phyloP scores from a whole-genome alignment of 2,329 filamentous ascomycete genomes.

The Piedraia hortae region DNA sequence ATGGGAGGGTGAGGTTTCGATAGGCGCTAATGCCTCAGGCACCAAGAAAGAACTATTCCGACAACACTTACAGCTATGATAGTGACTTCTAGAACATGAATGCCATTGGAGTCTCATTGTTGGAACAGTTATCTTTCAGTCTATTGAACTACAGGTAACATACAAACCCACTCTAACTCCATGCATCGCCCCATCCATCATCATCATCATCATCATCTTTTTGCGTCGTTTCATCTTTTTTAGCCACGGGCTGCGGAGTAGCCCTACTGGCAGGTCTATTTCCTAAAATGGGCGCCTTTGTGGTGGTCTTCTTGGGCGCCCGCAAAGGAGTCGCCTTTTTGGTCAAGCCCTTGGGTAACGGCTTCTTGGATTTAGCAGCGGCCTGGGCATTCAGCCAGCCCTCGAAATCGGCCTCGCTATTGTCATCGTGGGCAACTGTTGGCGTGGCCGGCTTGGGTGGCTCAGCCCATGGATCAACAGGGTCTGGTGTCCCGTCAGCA shows the following conservation, averaged over 20 bases:
- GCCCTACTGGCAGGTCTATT: conserved; percentile 3
- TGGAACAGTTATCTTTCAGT: no score
- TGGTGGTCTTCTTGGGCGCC: conserved; percentile 8
- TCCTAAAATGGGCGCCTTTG: conserved; percentile 2
- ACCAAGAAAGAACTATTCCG: no score
- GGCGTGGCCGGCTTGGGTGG: conserved; percentile 4
- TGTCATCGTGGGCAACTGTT: conserved; percentile 41
- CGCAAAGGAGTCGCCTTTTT: conserved; percentile 23
- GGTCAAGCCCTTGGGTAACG: conserved; percentile 56
- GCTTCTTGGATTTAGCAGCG: conserved; percentile 41
- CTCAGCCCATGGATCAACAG: conserved; percentile 18
- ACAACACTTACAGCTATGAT: no score
- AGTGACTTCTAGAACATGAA: no score
- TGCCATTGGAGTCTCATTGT: no score
- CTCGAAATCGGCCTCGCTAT: conserved; percentile 79
- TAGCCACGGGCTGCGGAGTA: conserved; percentile 4
- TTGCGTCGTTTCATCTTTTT: no score
- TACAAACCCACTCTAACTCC: conserved; percentile 9
- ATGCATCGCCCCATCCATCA: conserved; percentile 17
- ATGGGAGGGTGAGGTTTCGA: no score
- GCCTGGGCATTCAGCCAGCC: conserved; percentile 80
- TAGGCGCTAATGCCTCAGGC: no score
- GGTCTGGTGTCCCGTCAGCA: conserved; percentile 16
- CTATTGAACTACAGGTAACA: no score
- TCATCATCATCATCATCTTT: no score